Base-by-base conservation (phyloP, 345 rosid species). In the Microcos paniculata region DNA sequence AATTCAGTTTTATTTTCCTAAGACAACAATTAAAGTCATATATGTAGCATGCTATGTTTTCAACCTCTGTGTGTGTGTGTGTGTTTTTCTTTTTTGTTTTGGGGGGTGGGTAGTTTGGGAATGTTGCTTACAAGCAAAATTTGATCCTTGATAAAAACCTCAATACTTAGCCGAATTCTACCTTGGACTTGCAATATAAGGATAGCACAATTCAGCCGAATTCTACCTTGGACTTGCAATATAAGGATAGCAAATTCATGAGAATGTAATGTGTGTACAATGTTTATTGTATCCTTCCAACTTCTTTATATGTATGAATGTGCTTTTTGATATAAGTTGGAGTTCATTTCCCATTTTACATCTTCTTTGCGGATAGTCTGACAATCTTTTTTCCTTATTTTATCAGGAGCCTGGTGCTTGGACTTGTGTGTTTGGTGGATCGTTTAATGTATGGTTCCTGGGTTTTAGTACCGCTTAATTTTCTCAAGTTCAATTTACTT, bases 401-500 rank as follows among this genome's bases (percentile, higher is more conserved):
- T 81, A 48, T 82, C 84, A 96, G 98, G 94, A 84, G 73, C 72
- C 70, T 90, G 84, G 87, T 92, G 72, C 88, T 93, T 46, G 94
- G 93, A 62, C 76, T 93, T 56, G 76, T 87, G 18, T 86, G 84
- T 80, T 79, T 87, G 45, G 73, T 96, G 84, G 97, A 96, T 77
- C 88, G 86, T 62, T 73, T 90, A 81, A 88, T 90, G 88, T 93
- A 92, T 55, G 94, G 92, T 66, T 86, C 94, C 19, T 93, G 99
- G 99, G 80, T 93, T 81, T 82, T 90, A 71, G 97, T 90, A 56
- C 98, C 98, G 61, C 84, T 92, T 74, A 93, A 93, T 83, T 96
- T 96, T 83, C 88, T 96, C 21, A 84, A 84, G 86, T 96, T 93
- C 91, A 93, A 96, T 84, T 92, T 96, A 88, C 90, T 96, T 84